Evolutionary conservation across 805 yeast species (phyloP).

Genomic region (Kazachstania bromeliacearum): DNA sequence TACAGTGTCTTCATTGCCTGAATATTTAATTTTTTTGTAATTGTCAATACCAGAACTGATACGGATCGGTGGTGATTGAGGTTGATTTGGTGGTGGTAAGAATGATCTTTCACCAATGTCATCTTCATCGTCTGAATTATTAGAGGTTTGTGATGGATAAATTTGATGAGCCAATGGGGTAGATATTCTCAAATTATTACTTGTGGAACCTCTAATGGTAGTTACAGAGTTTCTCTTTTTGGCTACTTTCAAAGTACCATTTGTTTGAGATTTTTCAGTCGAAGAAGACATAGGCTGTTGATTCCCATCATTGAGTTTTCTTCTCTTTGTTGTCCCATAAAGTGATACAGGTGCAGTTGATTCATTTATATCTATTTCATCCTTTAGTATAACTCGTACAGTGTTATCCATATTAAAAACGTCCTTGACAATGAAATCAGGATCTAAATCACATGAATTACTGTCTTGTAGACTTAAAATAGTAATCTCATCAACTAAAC

Average conservation of each 20-base stretch:
- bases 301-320: conserved; percentile 17
- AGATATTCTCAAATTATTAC: conserved; percentile 25
- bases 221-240: conserved; percentile 16
- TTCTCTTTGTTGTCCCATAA: conserved; percentile 17
- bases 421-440: conserved; percentile 58
- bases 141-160: conserved; percentile 23
- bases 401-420: conserved; percentile 46
- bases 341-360: conserved; percentile 14
- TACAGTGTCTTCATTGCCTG: conserved; percentile 30
- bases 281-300: conserved; percentile 7
- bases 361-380: conserved; percentile 31
- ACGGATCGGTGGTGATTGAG: conserved; percentile 32
- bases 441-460: conserved; percentile 67
- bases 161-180: conserved; percentile 35
- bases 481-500: conserved; percentile 39
- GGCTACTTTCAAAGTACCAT: conserved; percentile 15
- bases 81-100: conserved; percentile 31
- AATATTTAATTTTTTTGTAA: conserved; percentile 24
- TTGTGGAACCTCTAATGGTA: conserved; percentile 5
- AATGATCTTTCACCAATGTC: conserved; percentile 27
- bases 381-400: conserved; percentile 37
- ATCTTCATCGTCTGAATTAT: conserved; percentile 27
- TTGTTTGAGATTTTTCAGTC: conserved; percentile 4
- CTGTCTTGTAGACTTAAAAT: conserved; percentile 59
- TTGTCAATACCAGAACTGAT: conserved; percentile 29